These are phyloP conservation scores for Circinella umbellata DNA, from an alignment of 371 early-diverging fungal species.

Conservation along the genomic window DNA sequence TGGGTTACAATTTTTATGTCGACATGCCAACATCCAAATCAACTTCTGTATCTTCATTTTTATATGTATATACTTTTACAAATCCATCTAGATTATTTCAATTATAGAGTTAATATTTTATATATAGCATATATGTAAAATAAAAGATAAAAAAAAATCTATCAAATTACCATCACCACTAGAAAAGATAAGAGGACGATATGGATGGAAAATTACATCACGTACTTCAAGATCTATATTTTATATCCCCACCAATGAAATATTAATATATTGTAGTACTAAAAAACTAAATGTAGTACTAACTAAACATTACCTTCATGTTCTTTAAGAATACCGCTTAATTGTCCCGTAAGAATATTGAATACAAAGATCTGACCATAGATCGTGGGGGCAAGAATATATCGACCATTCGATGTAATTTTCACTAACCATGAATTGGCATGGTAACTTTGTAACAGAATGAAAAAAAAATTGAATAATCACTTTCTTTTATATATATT, in stretches of 20 bases:
- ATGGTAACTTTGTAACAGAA: conserved; percentile 58
- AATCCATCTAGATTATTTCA: conserved; percentile 13
- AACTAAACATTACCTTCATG: conserved; percentile 37
- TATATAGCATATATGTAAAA: no score
- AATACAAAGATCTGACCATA: conserved; percentile 88
- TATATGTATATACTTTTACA: conserved; percentile 47
- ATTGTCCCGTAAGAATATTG: conserved; percentile 72
- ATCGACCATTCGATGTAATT: conserved; percentile 83
- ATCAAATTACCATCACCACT: conserved; percentile 75
- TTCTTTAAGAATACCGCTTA: conserved; percentile 75
- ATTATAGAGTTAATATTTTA: background rate
- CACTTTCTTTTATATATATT: background rate
- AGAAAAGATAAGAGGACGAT: conserved; percentile 76
- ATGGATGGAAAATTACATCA: conserved; percentile 91
- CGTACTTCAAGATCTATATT: conserved; percentile 82
- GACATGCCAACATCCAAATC: conserved; percentile 18
- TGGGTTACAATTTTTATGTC: conserved; percentile 4
- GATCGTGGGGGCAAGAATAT: conserved; percentile 87
- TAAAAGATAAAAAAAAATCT: no score
- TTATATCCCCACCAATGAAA: no score
- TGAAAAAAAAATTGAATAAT: background rate
- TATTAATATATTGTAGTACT: no score
- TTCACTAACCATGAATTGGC: conserved; percentile 95
- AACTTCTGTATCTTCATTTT: conserved; percentile 9
- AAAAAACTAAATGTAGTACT: no score